These are phyloP conservation scores for Kluyveromyces sp. DNA, from an alignment of 1,139 yeast genomes.

Conservation along the genomic window DNA sequence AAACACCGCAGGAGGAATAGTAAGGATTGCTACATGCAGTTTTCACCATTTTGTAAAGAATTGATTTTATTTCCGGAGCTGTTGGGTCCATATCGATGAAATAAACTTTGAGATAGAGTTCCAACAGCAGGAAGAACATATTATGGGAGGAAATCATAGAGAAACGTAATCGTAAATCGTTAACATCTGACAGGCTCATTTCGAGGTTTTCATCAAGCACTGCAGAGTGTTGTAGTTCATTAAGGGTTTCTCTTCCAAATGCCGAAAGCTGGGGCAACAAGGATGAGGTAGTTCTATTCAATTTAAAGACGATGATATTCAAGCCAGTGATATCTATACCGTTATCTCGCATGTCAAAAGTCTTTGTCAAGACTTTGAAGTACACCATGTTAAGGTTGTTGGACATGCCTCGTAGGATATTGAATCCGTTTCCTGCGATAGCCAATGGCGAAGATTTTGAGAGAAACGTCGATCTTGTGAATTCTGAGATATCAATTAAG, in stretches of 20 bases:
- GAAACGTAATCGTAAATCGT: constrained; percentile 1
- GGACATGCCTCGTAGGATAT: constrained; percentile 2
- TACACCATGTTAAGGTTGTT: neutral
- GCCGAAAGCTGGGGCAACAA: neutral
- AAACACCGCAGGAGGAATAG: neutral
- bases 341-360: neutral
- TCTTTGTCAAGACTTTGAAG: constrained; percentile 1
- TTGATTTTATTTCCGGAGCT: constrained; percentile 1
- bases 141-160: constrained; percentile 3
- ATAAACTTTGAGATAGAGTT: constrained; percentile 3
- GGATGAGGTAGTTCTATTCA: neutral
- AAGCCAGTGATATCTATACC: constrained; percentile 3
- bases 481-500: constrained; percentile 1
- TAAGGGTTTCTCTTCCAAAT: constrained; percentile 1
- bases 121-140: constrained; percentile 2
- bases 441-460: constrained; percentile 1
- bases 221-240: neutral
- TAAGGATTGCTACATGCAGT: constrained; percentile 3
- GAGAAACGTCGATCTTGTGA: neutral
- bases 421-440: neutral
- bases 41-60: constrained; percentile 5
- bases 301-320: constrained; percentile 1
- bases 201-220: neutral
- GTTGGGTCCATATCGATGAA: constrained; percentile 1
- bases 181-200: neutral